These are phyloP conservation scores for Populus pruinosa DNA, from an alignment of 345 rosid genomes.

Conservation along the genomic window DNA sequence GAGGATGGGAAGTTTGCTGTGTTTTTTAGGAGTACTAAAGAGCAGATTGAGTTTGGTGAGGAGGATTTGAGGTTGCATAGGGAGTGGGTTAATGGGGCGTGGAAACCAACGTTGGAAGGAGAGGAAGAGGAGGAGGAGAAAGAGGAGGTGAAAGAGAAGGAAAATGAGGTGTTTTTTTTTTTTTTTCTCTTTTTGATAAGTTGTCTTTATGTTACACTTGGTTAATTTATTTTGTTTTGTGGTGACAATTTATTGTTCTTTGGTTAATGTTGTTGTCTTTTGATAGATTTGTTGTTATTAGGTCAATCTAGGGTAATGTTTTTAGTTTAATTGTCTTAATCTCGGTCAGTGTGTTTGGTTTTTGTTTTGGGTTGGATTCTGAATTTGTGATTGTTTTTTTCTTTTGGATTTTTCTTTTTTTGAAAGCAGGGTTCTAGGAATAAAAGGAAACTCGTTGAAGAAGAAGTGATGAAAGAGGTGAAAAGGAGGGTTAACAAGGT, in stretches of 20 bases:
- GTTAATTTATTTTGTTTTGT: background rate
- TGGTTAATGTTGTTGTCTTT: background rate
- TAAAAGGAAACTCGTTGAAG: background rate
- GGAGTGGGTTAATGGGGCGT: slow-evolving; percentile 59
- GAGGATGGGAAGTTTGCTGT: slow-evolving; percentile 53
- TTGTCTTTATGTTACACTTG: background rate
- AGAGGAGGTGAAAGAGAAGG: slow-evolving; percentile 9
- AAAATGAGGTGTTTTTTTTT: slow-evolving; percentile 10
- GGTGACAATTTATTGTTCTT: background rate
- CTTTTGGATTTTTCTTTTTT: too few species aligned
- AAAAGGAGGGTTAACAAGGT: background rate
- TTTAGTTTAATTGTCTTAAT: background rate
- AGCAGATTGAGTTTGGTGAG: slow-evolving; percentile 49
- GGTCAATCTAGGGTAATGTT: background rate
- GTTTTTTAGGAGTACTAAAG: slow-evolving; percentile 51
- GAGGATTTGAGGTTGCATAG: slow-evolving; percentile 60
- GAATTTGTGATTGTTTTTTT: background rate
- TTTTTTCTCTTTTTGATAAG: background rate
- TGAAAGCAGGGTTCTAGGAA: background rate
- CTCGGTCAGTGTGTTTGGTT: background rate
- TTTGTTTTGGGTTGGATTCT: background rate
- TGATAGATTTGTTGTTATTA: background rate
- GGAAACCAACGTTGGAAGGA: slow-evolving; percentile 59
- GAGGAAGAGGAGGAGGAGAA: slow-evolving; percentile 14
- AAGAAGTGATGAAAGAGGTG: background rate